A percentile compares a stretch with the other conserved stretches of the same genome.
phyloP scores from a whole-genome alignment of 495 filamentous ascomycete genomes.

The Aspergillus mulundensis region DNA sequence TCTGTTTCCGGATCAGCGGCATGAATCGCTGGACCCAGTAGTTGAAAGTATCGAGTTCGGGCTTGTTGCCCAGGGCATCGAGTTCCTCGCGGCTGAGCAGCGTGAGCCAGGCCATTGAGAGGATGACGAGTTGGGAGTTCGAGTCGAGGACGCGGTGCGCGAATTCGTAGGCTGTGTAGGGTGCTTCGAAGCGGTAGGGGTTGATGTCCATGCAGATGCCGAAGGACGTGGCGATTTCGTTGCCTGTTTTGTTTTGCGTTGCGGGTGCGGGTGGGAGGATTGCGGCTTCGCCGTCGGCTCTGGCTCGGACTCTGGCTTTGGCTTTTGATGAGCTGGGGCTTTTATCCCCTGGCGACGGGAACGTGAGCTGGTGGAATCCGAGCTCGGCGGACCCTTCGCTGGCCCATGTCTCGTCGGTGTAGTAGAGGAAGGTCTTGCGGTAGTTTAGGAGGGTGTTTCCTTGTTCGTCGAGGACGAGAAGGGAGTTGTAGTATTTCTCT shows the following conservation, averaged over 20 bases:
- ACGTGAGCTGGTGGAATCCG: conserved; percentile 35
- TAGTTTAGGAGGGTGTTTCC: conserved; percentile 78
- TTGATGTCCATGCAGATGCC: conserved; percentile 81
- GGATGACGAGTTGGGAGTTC: conserved; percentile 65
- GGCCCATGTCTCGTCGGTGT: conserved; percentile 91
- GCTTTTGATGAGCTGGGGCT: background rate
- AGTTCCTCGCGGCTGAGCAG: conserved; percentile 42
- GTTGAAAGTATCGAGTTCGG: conserved; percentile 74
- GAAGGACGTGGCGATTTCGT: conserved; percentile 57
- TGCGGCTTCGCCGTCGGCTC: background rate
- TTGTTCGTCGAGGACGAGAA: conserved; percentile 67
- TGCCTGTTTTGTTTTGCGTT: background rate
- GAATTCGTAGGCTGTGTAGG: conserved; percentile 80
- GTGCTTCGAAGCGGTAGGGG: conserved; percentile 73
- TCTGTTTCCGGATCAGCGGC: conserved; percentile 58
- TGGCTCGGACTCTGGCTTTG: too few relatives aligned
- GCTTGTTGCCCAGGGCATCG: conserved; percentile 47
- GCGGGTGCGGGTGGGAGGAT: background rate
- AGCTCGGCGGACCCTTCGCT: conserved; percentile 64
- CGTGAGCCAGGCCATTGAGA: conserved; percentile 89
- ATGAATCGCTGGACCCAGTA: conserved; percentile 88
- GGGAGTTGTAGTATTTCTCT: conserved; percentile 70
- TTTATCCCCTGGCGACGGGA: conserved; percentile 5
- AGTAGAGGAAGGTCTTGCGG: conserved; percentile 85
- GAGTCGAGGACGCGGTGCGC: conserved; percentile 68